Percentiles rank a stretch among this genome's conserved stretches.
These are phyloP conservation scores for Aaosphaeria arxii DNA, from an alignment of 2,329 filamentous ascomycete species.

Conservation along the genomic window DNA sequence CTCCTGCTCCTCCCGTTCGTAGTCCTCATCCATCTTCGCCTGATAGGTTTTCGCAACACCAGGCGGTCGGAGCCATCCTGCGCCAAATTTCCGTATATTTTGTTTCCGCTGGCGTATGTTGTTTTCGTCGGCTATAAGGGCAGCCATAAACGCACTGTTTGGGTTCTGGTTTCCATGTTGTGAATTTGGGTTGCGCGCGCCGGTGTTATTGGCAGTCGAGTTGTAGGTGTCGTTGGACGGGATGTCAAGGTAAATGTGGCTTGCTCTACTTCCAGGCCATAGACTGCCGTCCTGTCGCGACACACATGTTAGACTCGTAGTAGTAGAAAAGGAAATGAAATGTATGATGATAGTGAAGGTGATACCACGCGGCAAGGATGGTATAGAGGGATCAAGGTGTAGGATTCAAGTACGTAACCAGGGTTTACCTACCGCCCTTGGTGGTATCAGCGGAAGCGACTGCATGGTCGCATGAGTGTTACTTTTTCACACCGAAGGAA, in stretches of 20 bases:
- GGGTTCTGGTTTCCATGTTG: conserved; percentile 32
- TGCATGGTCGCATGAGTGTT: conserved; percentile 11
- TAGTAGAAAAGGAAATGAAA: too few relatives aligned
- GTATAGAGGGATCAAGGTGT: too few relatives aligned
- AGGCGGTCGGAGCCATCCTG: conserved; percentile 84
- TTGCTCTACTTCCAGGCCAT: conserved; percentile 25
- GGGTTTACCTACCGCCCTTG: conserved; percentile 15
- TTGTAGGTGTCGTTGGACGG: conserved; percentile 11
- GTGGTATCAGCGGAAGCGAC: conserved; percentile 24
- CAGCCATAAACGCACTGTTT: conserved; percentile 60
- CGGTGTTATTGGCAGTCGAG: conserved; percentile 9
- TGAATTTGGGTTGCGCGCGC: conserved; percentile 35
- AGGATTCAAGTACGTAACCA: neutral
- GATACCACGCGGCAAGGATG: too few relatives aligned
- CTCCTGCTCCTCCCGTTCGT: conserved; percentile 83
- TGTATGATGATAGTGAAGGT: too few relatives aligned
- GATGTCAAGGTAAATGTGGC: conserved; percentile 11
- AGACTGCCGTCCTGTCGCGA: conserved; percentile 23
- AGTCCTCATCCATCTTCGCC: conserved; percentile 83
- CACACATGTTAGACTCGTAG: too few relatives aligned
- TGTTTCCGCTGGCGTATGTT: conserved; percentile 71
- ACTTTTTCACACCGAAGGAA: too few relatives aligned
- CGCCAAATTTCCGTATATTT: conserved; percentile 84
- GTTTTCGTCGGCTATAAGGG: conserved; percentile 73
- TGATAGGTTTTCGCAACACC: conserved; percentile 87